These are phyloP conservation scores for Bruguiera parviflora DNA, from an alignment of 345 rosid genomes.

Conservation along the genomic window DNA sequence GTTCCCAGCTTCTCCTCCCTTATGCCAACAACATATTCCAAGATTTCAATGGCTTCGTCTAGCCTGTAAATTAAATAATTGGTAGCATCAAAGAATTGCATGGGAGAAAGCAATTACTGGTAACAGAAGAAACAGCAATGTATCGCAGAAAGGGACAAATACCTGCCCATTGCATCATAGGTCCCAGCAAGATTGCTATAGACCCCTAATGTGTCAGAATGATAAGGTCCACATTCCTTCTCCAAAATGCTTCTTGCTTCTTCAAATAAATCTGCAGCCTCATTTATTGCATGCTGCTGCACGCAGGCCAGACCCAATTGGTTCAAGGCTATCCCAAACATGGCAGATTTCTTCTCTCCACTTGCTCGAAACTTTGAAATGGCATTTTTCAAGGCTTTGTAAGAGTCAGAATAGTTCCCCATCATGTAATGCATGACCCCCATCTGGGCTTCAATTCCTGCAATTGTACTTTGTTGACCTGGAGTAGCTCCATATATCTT, in stretches of 20 bases:
- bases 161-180: constrained; percentile 99
- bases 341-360: constrained; percentile 74
- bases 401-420: constrained; percentile 68
- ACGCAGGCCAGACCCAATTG: constrained; percentile 92
- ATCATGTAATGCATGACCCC: constrained; percentile 89
- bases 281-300: constrained; percentile 65
- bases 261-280: constrained; percentile 85
- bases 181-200: constrained; percentile 96
- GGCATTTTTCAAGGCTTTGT: constrained; percentile 58
- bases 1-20: constrained; percentile 99
- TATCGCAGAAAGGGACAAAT: background rate
- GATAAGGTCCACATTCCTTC: constrained; percentile 86
- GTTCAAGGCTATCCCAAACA: constrained; percentile 78
- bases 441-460: constrained; percentile 91
- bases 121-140: background rate
- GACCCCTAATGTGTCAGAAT: constrained; percentile 84
- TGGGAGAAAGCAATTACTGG: background rate
- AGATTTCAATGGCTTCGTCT: constrained; percentile 84
- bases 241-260: constrained; percentile 80
- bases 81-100: background rate
- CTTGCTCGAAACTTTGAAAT: constrained; percentile 62
- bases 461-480: constrained; percentile 69
- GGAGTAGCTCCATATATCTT: constrained; percentile 54
- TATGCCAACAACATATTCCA: constrained; percentile 77
- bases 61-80: constrained; percentile 38